Base-by-base conservation (phyloP, 768 basidiomycete species). In the Cystofilobasidium capitatum region DNA sequence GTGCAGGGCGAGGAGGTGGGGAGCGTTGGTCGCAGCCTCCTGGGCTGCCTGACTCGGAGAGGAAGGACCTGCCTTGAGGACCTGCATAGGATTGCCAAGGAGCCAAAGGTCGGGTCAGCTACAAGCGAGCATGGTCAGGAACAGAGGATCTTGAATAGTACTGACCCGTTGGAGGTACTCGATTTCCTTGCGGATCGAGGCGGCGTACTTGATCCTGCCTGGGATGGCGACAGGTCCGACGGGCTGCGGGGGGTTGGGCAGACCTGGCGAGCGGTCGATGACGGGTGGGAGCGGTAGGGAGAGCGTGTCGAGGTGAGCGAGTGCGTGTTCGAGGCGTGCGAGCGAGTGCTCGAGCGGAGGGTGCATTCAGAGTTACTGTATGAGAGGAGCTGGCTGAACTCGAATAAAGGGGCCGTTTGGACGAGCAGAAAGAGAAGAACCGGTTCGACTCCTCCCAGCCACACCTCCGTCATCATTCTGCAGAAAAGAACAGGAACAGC, bases 181-280 rank as follows among this genome's bases (percentile, higher is more conserved):
- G 22, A 80, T 71, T 64, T 83, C 82, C n/a, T 79, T 77, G 49
- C 73, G 77, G 40, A 82, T 76, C n/a, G 80, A 74, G 24, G 81
- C 80, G 40, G 76, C 73, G 4, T 82, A 76, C 17, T 74, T 74
- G 39, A 80, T 76, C 33, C 81, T 72, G 3, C 82, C 82, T 17
- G 78, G 78, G 3, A 83, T 65, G 0, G 71, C 31, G 6, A 17
- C 4, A 3, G 51, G 51, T 8, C 51, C 51, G 51, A 55, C 51
- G 9, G 26, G 51, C 51, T 24, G 51, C 51, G 51, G 39, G 45
- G 54, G 26, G 24, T 17, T 10, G 61, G 20, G 16, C 22, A 58
- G 33, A 54, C 35, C 29, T 45, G 39, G 7, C 33, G n/a, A 33
- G 26, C 54, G 40, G 35, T 68, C 66, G 42, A 68, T 40, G n/a